Percentiles rank a stretch among this genome's conserved stretches.
Conservation (phyloP, 129 eudicot species). For the Helichrysum umbraculigerum region DNA sequence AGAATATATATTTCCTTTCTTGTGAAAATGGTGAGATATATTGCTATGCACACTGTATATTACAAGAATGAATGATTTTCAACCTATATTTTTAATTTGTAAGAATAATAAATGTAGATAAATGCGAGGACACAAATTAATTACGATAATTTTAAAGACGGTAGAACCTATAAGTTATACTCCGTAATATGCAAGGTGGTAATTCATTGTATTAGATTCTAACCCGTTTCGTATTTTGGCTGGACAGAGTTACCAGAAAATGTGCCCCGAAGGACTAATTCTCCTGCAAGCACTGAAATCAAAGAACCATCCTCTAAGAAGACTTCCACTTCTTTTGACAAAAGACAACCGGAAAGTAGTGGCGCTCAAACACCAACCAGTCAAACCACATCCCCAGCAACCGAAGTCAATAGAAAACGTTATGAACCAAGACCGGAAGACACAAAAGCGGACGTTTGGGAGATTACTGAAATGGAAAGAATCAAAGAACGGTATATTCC, state of each 20-base stretch:
- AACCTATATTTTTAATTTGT: background rate
- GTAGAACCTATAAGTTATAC: background rate
- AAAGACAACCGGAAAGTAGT: constrained; percentile 14
- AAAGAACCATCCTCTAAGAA: constrained; percentile 33
- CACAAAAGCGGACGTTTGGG: constrained; percentile 71
- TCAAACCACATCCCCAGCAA: background rate
- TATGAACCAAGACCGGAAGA: constrained; percentile 33
- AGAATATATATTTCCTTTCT: background rate
- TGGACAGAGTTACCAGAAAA: constrained; percentile 36
- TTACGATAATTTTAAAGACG: background rate
- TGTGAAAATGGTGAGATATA: background rate
- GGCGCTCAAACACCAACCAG: background rate
- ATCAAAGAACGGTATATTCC: constrained; percentile 53
- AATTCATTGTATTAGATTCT: background rate
- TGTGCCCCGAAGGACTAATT: constrained; percentile 34
- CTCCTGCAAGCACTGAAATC: constrained; percentile 31
- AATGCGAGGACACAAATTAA: background rate
- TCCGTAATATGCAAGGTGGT: background rate
- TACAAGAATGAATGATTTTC: background rate
- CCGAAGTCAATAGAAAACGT: constrained; percentile 9
- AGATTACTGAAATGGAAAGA: constrained; percentile 58
- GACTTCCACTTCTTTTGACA: constrained; percentile 39
- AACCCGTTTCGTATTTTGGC: background rate
- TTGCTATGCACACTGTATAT: background rate
- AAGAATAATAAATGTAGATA: background rate